phyloP scores from a whole-genome alignment of 257 asterid species.

The Solanum ossicruentum region DNA sequence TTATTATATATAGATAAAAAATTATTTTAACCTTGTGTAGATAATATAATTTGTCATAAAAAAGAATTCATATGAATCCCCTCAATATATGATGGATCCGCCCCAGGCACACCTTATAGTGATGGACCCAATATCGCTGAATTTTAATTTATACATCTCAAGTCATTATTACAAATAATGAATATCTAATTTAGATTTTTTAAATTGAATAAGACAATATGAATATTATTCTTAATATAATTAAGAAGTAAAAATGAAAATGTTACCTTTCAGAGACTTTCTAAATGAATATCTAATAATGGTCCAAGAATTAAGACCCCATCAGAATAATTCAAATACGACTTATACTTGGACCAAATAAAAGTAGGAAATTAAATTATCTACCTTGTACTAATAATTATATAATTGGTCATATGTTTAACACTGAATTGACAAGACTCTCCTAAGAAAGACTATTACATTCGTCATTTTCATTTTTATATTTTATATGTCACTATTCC shows the following conservation, averaged over 20 bases:
- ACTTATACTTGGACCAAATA: too few species aligned
- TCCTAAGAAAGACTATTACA: not conserved
- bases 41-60: too few species aligned
- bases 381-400: not conserved
- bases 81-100: too few species aligned
- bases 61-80: too few species aligned
- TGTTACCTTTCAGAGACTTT: not conserved
- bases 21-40: too few species aligned
- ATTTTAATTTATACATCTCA: too few species aligned
- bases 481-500: not conserved
- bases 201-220: too few species aligned
- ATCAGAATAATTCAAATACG: not conserved
- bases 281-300: not conserved
- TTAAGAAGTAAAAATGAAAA: too few species aligned
- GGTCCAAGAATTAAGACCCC: not conserved
- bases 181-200: too few species aligned
- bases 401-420: not conserved
- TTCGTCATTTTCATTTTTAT: not conserved
- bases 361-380: not conserved
- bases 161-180: too few species aligned
- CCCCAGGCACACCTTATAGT: not conserved
- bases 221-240: too few species aligned
- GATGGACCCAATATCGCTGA: not conserved
- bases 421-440: not conserved
- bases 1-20: too few species aligned